phyloP scores from a whole-genome alignment of 164 flowering plant species.

The Aristolochia contorta region DNA sequence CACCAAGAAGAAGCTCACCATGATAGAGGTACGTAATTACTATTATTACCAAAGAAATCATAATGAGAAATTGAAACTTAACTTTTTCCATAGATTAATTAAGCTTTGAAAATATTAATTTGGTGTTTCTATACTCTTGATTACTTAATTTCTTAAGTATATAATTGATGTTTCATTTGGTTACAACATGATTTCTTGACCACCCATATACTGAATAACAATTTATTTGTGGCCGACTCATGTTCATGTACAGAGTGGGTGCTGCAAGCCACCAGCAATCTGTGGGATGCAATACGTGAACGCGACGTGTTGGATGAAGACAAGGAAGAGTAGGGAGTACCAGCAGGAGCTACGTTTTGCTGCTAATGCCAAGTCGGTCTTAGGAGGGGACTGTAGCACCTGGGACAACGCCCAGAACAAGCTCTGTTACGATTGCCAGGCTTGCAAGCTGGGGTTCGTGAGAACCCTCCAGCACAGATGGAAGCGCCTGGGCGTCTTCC shows the following conservation, averaged over 20 bases:
- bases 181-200: no score
- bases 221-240: no score
- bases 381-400: constrained; percentile 19
- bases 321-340: background rate
- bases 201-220: no score
- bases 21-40: constrained; percentile 25
- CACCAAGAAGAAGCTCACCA: constrained; percentile 13
- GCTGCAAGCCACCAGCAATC: constrained; percentile 35
- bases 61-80: no score
- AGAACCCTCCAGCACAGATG: constrained; percentile 23
- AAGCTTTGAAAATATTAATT: no score
- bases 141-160: no score
- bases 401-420: constrained; percentile 25
- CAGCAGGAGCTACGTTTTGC: background rate
- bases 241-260: constrained; percentile 21
- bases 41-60: no score
- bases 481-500: constrained; percentile 30
- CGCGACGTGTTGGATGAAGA: constrained; percentile 30
- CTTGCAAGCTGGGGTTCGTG: constrained; percentile 31
- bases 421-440: constrained; percentile 29
- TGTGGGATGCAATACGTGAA: constrained; percentile 37
- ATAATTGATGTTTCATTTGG: no score
- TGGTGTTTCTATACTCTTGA: no score
- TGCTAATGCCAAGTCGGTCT: background rate
- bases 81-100: no score